These are phyloP conservation scores for Neurospora sp. DNA, from an alignment of 495 filamentous ascomycete species.

Conservation along the genomic window DNA sequence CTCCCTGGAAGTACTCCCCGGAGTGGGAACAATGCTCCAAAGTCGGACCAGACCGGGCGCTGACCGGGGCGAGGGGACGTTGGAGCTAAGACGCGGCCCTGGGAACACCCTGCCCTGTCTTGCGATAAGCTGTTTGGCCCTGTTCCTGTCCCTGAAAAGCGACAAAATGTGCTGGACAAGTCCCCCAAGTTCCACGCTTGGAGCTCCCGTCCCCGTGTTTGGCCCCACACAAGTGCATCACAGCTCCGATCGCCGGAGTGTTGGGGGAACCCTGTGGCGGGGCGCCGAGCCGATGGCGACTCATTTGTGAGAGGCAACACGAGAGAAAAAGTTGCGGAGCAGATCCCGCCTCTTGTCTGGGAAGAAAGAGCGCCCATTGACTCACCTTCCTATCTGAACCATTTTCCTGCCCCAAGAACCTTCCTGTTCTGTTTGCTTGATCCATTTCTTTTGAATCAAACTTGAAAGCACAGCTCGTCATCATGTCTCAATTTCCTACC, in stretches of 20 bases:
- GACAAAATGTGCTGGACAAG: neutral
- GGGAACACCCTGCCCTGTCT: neutral
- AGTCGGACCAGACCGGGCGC: neutral
- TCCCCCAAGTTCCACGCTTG: neutral
- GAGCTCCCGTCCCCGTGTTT: neutral
- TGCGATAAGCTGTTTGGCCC: no score
- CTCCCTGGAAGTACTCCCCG: neutral
- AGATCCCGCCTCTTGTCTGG: neutral
- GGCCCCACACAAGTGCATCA: neutral
- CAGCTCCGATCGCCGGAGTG: neutral
- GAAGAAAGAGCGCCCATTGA: neutral
- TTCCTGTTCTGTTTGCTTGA: neutral
- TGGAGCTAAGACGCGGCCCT: neutral
- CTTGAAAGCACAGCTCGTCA: neutral
- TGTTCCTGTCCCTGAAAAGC: no score
- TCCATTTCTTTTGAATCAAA: neutral
- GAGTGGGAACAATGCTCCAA: neutral
- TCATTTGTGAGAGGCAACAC: neutral
- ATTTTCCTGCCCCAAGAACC: neutral
- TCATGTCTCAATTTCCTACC: conserved; percentile 34
- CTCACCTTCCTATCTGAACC: neutral
- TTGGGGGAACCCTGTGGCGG: neutral
- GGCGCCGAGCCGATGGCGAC: neutral
- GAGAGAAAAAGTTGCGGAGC: neutral
- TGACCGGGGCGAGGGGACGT: neutral